These are phyloP conservation scores for Cyphellophora europaea DNA, from an alignment of 2,329 filamentous ascomycete species.

Conservation along the genomic window DNA sequence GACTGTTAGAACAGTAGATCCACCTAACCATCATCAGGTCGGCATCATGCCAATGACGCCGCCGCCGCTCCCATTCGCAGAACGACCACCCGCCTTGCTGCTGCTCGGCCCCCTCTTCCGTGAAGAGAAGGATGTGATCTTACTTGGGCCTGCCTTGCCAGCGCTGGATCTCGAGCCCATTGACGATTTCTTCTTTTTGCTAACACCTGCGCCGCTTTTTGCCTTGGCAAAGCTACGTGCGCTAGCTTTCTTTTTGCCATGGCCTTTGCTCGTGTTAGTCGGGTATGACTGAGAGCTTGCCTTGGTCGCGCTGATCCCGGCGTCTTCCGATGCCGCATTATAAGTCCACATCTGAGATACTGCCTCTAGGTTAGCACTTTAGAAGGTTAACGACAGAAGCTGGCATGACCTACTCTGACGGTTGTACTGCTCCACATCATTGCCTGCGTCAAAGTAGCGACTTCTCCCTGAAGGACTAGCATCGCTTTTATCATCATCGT, in stretches of 20 bases:
- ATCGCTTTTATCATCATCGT: constrained; percentile 11
- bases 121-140: not conserved
- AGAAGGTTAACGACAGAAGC: not conserved
- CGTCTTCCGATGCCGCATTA: constrained; percentile 1
- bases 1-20: not conserved
- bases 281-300: constrained; percentile 1
- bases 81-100: constrained; percentile 1
- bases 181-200: constrained; percentile 5
- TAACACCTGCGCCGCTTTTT: constrained; percentile 2
- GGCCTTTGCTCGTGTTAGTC: too few relatives aligned
- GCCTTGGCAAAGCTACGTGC: constrained; percentile 1
- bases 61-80: constrained; percentile 7
- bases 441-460: constrained; percentile 17
- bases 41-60: constrained; percentile 30
- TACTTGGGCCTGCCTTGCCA: constrained; percentile 3
- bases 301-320: constrained; percentile 1
- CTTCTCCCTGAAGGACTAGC: constrained; percentile 15
- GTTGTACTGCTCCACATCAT: constrained; percentile 15
- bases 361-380: constrained; percentile 7
- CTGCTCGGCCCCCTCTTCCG: not conserved
- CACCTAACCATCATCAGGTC: constrained; percentile 16
- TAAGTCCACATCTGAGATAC: constrained; percentile 14
- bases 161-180: not conserved
- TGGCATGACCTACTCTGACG: constrained; percentile 14
- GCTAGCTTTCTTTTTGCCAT: constrained; percentile 2